Evolutionary conservation across 805 yeast genomes (phyloP).

Genomic region (Debaryomyces hansenii): DNA sequence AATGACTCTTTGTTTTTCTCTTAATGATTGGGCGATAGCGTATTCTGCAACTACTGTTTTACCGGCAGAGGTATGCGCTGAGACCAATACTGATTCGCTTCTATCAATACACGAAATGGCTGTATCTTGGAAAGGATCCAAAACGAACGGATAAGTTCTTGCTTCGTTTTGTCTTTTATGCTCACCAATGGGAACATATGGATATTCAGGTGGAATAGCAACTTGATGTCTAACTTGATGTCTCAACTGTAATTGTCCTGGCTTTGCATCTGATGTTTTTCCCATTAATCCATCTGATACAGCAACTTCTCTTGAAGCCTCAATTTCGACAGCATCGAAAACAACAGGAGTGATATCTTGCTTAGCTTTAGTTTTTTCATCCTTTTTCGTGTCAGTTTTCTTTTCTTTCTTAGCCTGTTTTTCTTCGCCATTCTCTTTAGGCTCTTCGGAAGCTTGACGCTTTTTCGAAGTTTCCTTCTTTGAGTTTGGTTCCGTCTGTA

Average conservation of each 20-base stretch:
- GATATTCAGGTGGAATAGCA: conserved; percentile 89
- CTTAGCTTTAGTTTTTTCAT: conserved; percentile 19
- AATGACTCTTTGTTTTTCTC: conserved; percentile 90
- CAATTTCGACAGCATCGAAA: conserved; percentile 83
- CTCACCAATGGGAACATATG: conserved; percentile 83
- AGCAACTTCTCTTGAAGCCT: conserved; percentile 85
- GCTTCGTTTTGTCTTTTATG: conserved; percentile 81
- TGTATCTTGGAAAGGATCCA: conserved; percentile 98
- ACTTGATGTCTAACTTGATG: conserved; percentile 98
- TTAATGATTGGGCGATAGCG: conserved; percentile 92
- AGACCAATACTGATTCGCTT: conserved; percentile 89
- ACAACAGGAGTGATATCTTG: conserved; percentile 67
- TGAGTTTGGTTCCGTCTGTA: conserved; percentile 11
- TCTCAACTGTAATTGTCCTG: conserved; percentile 59
- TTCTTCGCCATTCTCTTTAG: conserved; percentile 19
- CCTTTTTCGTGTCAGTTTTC: conserved; percentile 19
- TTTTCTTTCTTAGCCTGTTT: conserved; percentile 21
- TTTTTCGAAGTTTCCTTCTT: conserved; percentile 11
- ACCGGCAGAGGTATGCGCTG: conserved; percentile 98
- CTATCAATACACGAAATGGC: conserved; percentile 95
- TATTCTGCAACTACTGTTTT: conserved; percentile 97
- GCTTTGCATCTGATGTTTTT: conserved; percentile 33
- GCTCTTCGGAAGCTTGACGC: conserved; percentile 14
- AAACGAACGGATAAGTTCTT: conserved; percentile 83
- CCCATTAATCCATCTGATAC: conserved; percentile 65